Evolutionary conservation across 2,329 filamentous ascomycete species (phyloP).

Genomic region (Mariannaea sp.): DNA sequence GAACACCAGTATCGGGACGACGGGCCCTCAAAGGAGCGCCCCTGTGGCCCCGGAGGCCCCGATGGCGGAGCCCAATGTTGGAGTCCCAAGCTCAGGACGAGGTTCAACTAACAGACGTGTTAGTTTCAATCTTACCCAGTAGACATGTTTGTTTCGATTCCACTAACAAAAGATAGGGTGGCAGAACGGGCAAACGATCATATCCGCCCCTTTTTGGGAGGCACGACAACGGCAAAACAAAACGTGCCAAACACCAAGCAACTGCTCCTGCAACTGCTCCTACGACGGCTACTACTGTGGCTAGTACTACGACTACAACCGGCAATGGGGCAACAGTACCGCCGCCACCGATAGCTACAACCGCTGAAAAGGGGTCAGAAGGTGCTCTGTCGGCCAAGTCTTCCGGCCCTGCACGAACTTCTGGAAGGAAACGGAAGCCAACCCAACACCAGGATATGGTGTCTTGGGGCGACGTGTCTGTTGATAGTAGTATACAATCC

Average conservation of each 20-base stretch:
- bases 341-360: too few species aligned
- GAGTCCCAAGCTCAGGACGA: background rate
- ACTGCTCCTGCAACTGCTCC: too few species aligned
- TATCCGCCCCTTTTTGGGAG: background rate
- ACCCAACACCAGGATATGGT: too few species aligned
- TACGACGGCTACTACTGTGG: too few species aligned
- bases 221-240: background rate
- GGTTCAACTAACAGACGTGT: background rate
- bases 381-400: too few species aligned
- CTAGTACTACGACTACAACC: too few species aligned
- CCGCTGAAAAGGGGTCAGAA: background rate
- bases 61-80: background rate
- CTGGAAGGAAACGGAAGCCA: too few species aligned
- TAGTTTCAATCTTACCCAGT: background rate
- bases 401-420: too few species aligned
- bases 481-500: too few species aligned
- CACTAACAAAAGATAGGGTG: background rate
- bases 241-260: background rate
- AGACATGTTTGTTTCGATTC: too few species aligned
- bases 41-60: background rate
- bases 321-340: too few species aligned
- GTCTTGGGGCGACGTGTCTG: too few species aligned
- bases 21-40: background rate
- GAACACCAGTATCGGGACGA: background rate
- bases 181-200: background rate